phyloP scores from a whole-genome alignment of 257 asterid genomes.

The Solanum clarkiae region DNA sequence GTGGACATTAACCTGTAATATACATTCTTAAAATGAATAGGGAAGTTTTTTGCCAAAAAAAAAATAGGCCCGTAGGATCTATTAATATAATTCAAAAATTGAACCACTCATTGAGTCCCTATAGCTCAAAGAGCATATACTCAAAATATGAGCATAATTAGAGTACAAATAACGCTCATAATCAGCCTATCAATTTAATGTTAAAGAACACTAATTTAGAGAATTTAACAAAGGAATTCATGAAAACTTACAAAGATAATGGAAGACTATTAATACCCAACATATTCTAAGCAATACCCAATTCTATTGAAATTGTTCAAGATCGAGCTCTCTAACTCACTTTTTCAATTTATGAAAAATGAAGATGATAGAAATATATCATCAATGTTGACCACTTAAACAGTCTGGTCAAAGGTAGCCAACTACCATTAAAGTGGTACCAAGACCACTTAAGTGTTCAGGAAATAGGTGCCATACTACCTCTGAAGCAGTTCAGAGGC shows the following conservation, averaged over 20 bases:
- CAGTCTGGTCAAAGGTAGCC: not conserved
- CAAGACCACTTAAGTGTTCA: too few relatives aligned
- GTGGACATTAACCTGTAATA: fast-evolving
- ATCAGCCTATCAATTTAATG: not conserved
- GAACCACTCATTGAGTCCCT: not conserved
- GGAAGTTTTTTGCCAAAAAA: too few relatives aligned
- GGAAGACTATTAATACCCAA: not conserved
- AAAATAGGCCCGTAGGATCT: too few relatives aligned
- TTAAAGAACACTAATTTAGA: not conserved
- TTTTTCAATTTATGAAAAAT: too few relatives aligned
- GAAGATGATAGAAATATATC: not conserved
- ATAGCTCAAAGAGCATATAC: not conserved
- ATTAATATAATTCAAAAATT: too few relatives aligned
- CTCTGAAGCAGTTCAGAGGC: not conserved
- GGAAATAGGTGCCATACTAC: not conserved
- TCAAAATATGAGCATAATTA: too few relatives aligned
- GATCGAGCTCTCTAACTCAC: not conserved
- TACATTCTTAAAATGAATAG: too few relatives aligned
- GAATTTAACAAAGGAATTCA: too few relatives aligned
- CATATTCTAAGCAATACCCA: not conserved
- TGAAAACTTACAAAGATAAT: too few relatives aligned
- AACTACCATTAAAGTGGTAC: not conserved
- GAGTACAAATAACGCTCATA: not conserved
- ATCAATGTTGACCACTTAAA: not conserved
- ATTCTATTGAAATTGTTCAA: not conserved